phyloP scores from a whole-genome alignment of 2,329 filamentous ascomycete genomes.

The Beauveria sp. region DNA sequence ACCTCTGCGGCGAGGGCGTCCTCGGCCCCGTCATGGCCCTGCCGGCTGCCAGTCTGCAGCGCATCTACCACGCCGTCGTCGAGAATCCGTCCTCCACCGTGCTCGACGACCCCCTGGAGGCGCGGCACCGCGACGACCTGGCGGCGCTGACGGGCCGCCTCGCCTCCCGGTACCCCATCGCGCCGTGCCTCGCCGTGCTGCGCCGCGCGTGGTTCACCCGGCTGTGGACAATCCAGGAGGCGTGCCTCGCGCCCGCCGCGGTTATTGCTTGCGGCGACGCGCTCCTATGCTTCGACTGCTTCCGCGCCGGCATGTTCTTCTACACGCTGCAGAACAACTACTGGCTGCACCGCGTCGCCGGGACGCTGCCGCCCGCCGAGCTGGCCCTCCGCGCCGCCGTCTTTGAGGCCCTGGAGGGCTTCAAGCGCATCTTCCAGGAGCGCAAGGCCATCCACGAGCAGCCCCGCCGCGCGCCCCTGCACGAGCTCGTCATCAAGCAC shows the following conservation, averaged over 20 bases:
- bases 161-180: constrained; percentile 19
- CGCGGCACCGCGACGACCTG: constrained; percentile 22
- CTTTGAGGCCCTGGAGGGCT: constrained; percentile 15
- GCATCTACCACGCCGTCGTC: constrained; percentile 24
- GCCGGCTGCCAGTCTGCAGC: constrained; percentile 15
- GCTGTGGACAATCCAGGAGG: constrained; percentile 29
- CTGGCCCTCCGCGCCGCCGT: constrained; percentile 15
- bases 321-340: constrained; percentile 24
- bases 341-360: constrained; percentile 16
- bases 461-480: constrained; percentile 14
- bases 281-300: constrained; percentile 19
- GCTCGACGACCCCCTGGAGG: constrained; percentile 13
- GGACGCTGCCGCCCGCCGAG: constrained; percentile 12
- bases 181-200: constrained; percentile 21
- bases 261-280: constrained; percentile 21
- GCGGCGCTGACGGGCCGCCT: constrained; percentile 18
- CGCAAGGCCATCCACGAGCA: constrained; percentile 22
- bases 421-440: constrained; percentile 22
- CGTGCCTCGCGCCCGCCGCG: constrained; percentile 18
- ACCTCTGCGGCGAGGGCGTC: constrained; percentile 16
- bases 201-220: constrained; percentile 23
- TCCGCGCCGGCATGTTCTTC: constrained; percentile 20
- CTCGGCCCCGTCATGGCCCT: constrained; percentile 19
- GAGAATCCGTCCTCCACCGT: constrained; percentile 8
- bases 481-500: constrained; percentile 23